Conservation (phyloP, 371 early-diverging fungal species). For the Amoeboaphelidium protococcarum region DNA sequence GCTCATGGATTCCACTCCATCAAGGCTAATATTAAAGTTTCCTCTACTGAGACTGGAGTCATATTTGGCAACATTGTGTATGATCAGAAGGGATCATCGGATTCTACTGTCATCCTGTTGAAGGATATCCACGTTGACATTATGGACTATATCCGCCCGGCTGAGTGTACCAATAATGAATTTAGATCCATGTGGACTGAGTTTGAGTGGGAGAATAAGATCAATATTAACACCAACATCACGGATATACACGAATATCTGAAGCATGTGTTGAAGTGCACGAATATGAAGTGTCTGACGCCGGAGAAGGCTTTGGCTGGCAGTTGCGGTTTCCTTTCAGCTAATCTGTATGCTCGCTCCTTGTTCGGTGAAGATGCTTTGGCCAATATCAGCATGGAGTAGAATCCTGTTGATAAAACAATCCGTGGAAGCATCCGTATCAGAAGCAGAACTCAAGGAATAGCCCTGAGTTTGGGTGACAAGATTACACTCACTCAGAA, state of each 20-base stretch:
- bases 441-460: slow-evolving; percentile 89
- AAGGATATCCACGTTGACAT: slow-evolving; percentile 94
- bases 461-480: slow-evolving; percentile 74
- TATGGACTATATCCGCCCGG: slow-evolving; percentile 92
- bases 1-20: slow-evolving; percentile 76
- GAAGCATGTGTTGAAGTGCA: slow-evolving; percentile 65
- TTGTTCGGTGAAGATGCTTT: slow-evolving; percentile 94
- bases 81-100: slow-evolving; percentile 56
- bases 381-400: slow-evolving; percentile 79
- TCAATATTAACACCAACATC: slow-evolving; percentile 70
- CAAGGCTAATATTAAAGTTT: slow-evolving; percentile 89
- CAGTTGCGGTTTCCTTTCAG: slow-evolving; percentile 82
- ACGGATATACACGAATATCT: slow-evolving; percentile 59
- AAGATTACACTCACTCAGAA: slow-evolving; percentile 7
- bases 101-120: slow-evolving; percentile 48
- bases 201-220: slow-evolving; percentile 98
- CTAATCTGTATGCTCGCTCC: slow-evolving; percentile 77
- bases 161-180: slow-evolving; percentile 47
- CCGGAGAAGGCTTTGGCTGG: slow-evolving; percentile 71
- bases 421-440: slow-evolving; percentile 88
- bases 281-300: slow-evolving; percentile 84
- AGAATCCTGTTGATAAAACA: slow-evolving; percentile 14
- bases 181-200: slow-evolving; percentile 94
- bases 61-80: slow-evolving; percentile 93
- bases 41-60: slow-evolving; percentile 87